Evolutionary conservation across 768 basidiomycete species (phyloP).

Genomic region (Holtermanniella nyarrowii): DNA sequence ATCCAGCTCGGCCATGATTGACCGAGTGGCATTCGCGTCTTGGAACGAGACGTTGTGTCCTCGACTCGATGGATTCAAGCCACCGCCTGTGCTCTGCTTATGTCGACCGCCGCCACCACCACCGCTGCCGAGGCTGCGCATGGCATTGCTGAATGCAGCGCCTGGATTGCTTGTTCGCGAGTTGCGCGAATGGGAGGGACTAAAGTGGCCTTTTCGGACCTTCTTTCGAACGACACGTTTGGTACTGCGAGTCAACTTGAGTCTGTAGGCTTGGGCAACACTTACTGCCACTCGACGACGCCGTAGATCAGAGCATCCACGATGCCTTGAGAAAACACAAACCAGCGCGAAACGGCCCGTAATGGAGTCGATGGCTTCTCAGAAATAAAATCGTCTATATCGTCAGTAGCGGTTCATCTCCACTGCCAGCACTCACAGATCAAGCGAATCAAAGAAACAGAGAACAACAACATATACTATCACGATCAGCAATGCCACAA

Average conservation of each 20-base stretch:
- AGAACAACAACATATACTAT: constrained; percentile 39
- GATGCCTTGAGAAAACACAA: constrained; percentile 39
- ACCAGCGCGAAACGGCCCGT: constrained; percentile 39
- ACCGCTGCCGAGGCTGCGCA: not conserved
- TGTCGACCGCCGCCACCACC: too few species aligned
- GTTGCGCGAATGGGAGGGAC: constrained; percentile 1
- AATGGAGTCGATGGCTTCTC: constrained; percentile 22
- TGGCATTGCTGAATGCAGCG: not conserved
- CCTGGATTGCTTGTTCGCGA: not conserved
- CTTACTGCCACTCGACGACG: constrained; percentile 40
- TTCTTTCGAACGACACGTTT: constrained; percentile 34
- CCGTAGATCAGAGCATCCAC: constrained; percentile 42
- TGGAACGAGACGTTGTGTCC: not conserved
- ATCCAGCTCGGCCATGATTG: not conserved
- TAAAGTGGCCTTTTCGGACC: constrained; percentile 31
- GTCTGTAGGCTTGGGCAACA: not conserved
- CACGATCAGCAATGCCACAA: not conserved
- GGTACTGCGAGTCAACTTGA: constrained; percentile 13
- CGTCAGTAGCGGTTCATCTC: constrained; percentile 1
- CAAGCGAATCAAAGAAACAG: constrained; percentile 38
- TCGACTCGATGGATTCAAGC: not conserved
- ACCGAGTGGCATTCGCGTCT: not conserved
- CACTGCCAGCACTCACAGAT: constrained; percentile 30
- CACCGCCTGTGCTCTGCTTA: too few species aligned
- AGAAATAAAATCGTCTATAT: constrained; percentile 25